Base-by-base conservation (phyloP, 2,329 filamentous ascomycete genomes). In the Paecilomyces variotii region DNA sequence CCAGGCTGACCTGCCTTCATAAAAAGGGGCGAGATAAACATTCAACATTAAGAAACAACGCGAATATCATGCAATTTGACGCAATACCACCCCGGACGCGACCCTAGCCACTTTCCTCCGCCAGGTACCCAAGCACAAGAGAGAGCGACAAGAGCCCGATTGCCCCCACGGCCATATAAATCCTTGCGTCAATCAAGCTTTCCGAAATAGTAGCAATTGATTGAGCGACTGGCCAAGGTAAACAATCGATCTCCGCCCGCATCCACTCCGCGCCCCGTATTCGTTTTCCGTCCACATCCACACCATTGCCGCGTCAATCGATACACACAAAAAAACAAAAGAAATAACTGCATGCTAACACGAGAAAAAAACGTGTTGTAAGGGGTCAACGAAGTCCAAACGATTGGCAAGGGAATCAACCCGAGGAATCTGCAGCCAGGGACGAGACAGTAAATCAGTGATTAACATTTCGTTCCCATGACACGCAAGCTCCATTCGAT, bases 1-100 rank as follows among this genome's bases (percentile, higher is more conserved):
- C 25, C 50, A 52, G 50, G 25, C 19, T 4, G 19, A 52, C 25
- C 50, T 25, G 50, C 25, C 50, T 52, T 56, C 57, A 59, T 26
- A 56, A 35, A 52, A 28, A 10, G 30, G 30, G 30, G 11, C 30
- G 25, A 52, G 50, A 52, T 52, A 63, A 59, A 57, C 59, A 56
- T 32, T 53, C 57, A 57, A 57, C 61, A 63, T 58, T 32, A 32
- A 54, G 62, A 45, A 55, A 58, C 57, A 55, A 60, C 24, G 54
- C 39, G 56, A 60, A 53, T 52, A 64, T 59, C 64, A 67, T 64
- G 62, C 63, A 64, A 61, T 68, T 72, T 67, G 73, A 76, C 73
- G 71, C 68, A 73, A 70, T 62, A 76, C 75, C 74, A 73, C 75
- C 75, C 75, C 75, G 72, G 75, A 76, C 73, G 75, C 75, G 73